A percentile compares a stretch with the other conserved stretches of the same genome.
Conservation (phyloP, 805 yeast genomes). For the Saccharomyces paradoxus region DNA sequence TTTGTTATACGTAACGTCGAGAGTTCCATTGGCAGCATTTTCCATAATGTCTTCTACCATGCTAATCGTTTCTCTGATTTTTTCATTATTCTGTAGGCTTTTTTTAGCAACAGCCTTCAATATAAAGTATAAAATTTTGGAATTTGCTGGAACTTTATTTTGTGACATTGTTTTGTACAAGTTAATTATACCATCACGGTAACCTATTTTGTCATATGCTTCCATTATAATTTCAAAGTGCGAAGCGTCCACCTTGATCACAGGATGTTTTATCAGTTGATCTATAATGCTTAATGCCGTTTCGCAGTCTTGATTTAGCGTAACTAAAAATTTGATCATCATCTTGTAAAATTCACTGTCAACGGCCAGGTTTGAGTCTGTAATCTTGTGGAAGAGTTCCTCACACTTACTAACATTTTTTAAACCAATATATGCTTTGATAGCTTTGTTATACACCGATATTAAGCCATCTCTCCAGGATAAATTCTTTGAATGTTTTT, state of each 20-base stretch:
- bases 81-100: constrained; percentile 22
- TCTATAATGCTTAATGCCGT: constrained; percentile 17
- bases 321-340: constrained; percentile 15
- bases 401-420: constrained; percentile 13
- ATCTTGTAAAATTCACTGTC: constrained; percentile 21
- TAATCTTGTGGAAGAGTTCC: constrained; percentile 10
- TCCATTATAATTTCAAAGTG: constrained; percentile 30
- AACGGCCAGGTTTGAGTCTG: constrained; percentile 5
- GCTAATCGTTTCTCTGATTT: constrained; percentile 24
- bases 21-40: constrained; percentile 16
- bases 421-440: constrained; percentile 17
- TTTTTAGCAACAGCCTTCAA: constrained; percentile 27
- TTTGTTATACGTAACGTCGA: constrained; percentile 15
- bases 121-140: constrained; percentile 25
- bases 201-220: constrained; percentile 21
- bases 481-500: constrained; percentile 8
- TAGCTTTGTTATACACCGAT: constrained; percentile 17
- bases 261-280: constrained; percentile 13
- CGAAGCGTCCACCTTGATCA: constrained; percentile 9
- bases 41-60: constrained; percentile 28
- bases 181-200: constrained; percentile 22
- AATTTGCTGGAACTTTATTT: constrained; percentile 17
- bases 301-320: constrained; percentile 12
- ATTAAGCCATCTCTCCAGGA: constrained; percentile 2
- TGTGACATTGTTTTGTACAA: constrained; percentile 24